A percentile compares a stretch with the other conserved stretches of the same genome.
phyloP scores from a whole-genome alignment of 2,329 filamentous ascomycete genomes.

The Ophiostoma ulmi region DNA sequence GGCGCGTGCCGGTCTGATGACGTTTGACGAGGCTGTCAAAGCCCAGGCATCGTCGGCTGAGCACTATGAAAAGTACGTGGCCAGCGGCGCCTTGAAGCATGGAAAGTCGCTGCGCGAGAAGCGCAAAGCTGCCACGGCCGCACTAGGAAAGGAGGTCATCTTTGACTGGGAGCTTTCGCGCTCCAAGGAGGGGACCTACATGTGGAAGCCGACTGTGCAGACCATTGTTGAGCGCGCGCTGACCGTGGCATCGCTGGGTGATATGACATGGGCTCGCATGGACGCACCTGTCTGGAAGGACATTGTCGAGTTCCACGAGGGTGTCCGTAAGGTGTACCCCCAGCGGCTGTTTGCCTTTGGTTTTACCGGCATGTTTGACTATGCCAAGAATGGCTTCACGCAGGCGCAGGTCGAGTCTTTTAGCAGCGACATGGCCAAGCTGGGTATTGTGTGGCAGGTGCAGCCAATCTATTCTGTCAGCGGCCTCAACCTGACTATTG shows the following conservation, averaged over 20 bases:
- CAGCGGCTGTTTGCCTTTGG: conserved; percentile 38
- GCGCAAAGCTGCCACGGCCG: conserved; percentile 1
- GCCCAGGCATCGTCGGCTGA: neutral
- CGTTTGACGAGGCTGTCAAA: conserved; percentile 28
- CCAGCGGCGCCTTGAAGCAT: conserved; percentile 1
- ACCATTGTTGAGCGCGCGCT: conserved; percentile 26
- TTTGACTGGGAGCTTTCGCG: conserved; percentile 27
- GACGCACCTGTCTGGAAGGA: conserved; percentile 33
- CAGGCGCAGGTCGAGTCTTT: conserved; percentile 10
- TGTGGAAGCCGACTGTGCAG: conserved; percentile 25
- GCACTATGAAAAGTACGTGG: conserved; percentile 7
- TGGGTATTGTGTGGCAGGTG: conserved; percentile 40
- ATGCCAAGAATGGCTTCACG: conserved; percentile 12
- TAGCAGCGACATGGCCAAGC: conserved; percentile 32
- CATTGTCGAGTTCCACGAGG: conserved; percentile 31
- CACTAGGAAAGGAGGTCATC: conserved; percentile 20
- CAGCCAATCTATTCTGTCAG: conserved; percentile 39
- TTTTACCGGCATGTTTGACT: conserved; percentile 34
- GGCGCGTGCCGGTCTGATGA: conserved; percentile 18
- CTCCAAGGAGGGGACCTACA: conserved; percentile 25
- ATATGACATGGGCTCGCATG: conserved; percentile 26
- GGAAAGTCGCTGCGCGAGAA: conserved; percentile 14
- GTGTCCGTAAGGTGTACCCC: conserved; percentile 26
- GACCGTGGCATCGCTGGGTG: conserved; percentile 21
- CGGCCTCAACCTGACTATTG: conserved; percentile 35